Evolutionary conservation across 768 basidiomycete species (phyloP).

Genomic region (Postia placenta): DNA sequence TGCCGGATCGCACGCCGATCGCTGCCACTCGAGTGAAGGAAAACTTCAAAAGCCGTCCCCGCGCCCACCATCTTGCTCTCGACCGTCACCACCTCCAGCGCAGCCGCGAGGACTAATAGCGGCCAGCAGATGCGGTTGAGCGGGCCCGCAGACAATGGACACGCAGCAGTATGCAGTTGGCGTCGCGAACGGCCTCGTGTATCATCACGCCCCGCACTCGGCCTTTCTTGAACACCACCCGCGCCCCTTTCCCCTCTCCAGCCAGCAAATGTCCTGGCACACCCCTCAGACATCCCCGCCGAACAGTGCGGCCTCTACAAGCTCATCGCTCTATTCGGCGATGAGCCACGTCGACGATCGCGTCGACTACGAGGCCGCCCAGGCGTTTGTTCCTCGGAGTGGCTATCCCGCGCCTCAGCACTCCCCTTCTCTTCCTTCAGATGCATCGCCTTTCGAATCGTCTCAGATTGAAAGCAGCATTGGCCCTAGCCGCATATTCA

Average conservation of each 20-base stretch:
- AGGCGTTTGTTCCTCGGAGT: neutral
- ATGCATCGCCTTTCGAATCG: constrained; percentile 12
- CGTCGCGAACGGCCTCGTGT: constrained; percentile 15
- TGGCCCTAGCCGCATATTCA: constrained; percentile 43
- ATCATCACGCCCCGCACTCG: constrained; percentile 17
- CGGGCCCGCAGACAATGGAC: constrained; percentile 16
- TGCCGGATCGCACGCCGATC: constrained; percentile 11
- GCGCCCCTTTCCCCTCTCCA: constrained; percentile 10
- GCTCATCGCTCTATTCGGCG: constrained; percentile 7
- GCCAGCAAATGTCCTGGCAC: constrained; percentile 19
- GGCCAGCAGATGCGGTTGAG: constrained; percentile 13
- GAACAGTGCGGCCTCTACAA: constrained; percentile 12
- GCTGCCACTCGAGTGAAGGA: constrained; percentile 12
- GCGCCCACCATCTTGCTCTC: constrained; percentile 10
- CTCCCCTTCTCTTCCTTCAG: constrained; percentile 9
- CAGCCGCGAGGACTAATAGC: neutral
- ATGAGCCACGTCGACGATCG: constrained; percentile 4
- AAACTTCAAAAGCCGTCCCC: constrained; percentile 15
- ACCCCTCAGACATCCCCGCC: constrained; percentile 17
- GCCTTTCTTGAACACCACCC: constrained; percentile 15
- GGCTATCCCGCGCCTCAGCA: constrained; percentile 1
- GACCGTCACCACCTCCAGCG: constrained; percentile 13
- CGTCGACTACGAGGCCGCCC: constrained; percentile 5
- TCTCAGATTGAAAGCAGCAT: constrained; percentile 44
- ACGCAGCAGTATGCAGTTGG: constrained; percentile 14